Evolutionary conservation across 2,329 filamentous ascomycete species (phyloP).

Genomic region (Fusarium sp.): DNA sequence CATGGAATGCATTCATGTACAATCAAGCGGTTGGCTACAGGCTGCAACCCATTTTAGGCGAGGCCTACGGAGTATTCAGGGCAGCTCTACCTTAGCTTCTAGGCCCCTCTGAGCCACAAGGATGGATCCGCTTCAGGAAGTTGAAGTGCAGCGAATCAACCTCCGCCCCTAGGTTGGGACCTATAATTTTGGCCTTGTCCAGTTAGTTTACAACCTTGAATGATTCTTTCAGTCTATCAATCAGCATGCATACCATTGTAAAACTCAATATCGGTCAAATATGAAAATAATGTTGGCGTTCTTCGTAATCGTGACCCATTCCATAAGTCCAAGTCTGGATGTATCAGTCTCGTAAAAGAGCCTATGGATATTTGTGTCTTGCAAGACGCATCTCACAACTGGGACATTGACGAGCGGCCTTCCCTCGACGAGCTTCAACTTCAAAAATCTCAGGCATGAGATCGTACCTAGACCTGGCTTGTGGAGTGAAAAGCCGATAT

Average conservation of each 20-base stretch:
- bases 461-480: slow-evolving; percentile 11
- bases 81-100: not conserved
- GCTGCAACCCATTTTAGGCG: slow-evolving; percentile 24
- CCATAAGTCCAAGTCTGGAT: not conserved
- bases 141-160: not conserved
- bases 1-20: not conserved
- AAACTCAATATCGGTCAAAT: not conserved
- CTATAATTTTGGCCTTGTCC: not conserved
- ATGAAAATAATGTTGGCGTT: not conserved
- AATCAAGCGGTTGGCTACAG: slow-evolving; percentile 28
- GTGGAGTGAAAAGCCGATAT: slow-evolving; percentile 27
- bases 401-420: not conserved
- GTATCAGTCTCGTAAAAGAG: not conserved
- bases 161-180: slow-evolving; percentile 11
- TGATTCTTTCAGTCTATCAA: not conserved
- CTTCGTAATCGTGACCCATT: not conserved
- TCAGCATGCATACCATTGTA: slow-evolving; percentile 2
- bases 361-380: not conserved
- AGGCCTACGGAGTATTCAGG: slow-evolving; percentile 20
- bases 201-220: not conserved
- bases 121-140: slow-evolving; percentile 26
- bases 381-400: not conserved
- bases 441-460: not conserved
- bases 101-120: slow-evolving; percentile 20
- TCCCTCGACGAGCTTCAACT: slow-evolving; percentile 4